phyloP scores from a whole-genome alignment of 352 stramenopile species.

The Phytophthora ohioensis region DNA sequence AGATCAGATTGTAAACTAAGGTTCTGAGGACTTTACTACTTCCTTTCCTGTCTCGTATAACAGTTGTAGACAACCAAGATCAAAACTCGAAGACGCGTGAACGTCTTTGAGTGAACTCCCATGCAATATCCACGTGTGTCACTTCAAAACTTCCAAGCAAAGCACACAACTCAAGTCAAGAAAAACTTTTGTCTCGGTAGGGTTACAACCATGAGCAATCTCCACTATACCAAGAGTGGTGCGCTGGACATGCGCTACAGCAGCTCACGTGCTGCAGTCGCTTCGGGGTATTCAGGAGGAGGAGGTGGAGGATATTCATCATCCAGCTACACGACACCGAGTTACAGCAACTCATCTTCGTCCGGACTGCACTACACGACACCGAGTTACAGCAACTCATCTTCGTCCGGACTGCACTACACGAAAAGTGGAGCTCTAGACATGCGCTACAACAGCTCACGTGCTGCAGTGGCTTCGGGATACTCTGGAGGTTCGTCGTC shows the following conservation, averaged over 20 bases:
- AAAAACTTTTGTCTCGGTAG: background rate
- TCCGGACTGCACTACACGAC: background rate
- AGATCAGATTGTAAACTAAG: no score
- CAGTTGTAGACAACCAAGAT: background rate
- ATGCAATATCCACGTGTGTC: no score
- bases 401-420: constrained; percentile 21
- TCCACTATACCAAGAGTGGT: constrained; percentile 40
- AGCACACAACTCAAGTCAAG: background rate
- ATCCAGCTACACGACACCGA: background rate
- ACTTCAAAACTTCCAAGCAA: background rate
- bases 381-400: background rate
- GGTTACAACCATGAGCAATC: constrained; percentile 12
- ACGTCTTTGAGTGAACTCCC: background rate
- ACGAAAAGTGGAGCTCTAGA: constrained; percentile 34
- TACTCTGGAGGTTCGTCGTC: constrained; percentile 4
- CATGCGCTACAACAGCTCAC: constrained; percentile 41
- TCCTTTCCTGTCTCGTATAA: background rate
- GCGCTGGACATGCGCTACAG: constrained; percentile 38
- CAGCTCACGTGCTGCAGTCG: constrained; percentile 26
- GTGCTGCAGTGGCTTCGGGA: constrained; percentile 6
- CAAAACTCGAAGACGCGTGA: background rate
- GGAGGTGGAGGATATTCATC: background rate
- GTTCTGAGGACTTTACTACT: no score
- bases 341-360: constrained; percentile 2
- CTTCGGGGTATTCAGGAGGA: constrained; percentile 1